These are phyloP conservation scores for Blastomyces silverae DNA, from an alignment of 2,329 filamentous ascomycete species.

Conservation along the genomic window DNA sequence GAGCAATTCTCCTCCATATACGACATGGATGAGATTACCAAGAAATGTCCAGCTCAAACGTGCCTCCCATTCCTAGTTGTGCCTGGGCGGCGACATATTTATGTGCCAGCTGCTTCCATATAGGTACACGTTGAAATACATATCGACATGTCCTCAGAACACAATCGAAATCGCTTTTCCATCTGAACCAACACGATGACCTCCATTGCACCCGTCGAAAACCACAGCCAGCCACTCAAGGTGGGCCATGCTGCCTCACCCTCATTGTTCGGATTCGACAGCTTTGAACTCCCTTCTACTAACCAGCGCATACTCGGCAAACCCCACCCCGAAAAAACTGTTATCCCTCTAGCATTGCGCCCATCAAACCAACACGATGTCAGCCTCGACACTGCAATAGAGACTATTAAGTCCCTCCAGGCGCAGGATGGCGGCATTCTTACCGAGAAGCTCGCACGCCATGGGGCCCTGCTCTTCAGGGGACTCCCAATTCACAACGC, in stretches of 20 bases:
- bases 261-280: conserved; percentile 30
- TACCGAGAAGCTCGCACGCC: conserved; percentile 40
- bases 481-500: conserved; percentile 6
- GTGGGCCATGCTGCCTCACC: conserved; percentile 20
- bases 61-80: background rate
- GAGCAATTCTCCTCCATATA: background rate
- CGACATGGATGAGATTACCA: background rate
- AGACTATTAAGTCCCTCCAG: conserved; percentile 37
- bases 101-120: background rate
- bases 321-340: conserved; percentile 36
- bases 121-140: background rate
- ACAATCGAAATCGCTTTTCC: background rate
- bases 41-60: background rate
- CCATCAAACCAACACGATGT: conserved; percentile 24
- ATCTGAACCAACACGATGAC: background rate
- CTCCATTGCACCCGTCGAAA: background rate
- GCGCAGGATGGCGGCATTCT: conserved; percentile 30
- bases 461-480: conserved; percentile 40
- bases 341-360: conserved; percentile 38
- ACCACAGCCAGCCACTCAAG: conserved; percentile 18
- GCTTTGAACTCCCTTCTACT: conserved; percentile 37
- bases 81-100: background rate
- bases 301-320: conserved; percentile 29
- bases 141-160: background rate
- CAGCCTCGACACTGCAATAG: conserved; percentile 32